Percentiles rank a stretch among this genome's conserved stretches.
These are phyloP conservation scores for Huntiella moniliformis DNA, from an alignment of 2,329 filamentous ascomycete species.

Conservation along the genomic window DNA sequence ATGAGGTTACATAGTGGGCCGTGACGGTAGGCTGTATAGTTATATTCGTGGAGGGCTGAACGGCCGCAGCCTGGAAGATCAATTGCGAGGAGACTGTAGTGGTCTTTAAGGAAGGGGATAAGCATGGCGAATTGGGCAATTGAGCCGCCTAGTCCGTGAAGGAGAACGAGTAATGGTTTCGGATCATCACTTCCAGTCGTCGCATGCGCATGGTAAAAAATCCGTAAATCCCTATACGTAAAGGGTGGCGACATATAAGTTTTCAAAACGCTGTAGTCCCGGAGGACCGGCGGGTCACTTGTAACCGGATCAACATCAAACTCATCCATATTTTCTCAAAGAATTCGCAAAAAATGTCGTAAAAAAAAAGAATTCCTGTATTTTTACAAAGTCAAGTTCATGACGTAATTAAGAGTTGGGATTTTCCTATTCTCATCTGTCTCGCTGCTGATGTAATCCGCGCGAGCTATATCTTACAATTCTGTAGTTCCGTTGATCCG, in stretches of 20 bases:
- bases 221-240: conserved; percentile 57
- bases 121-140: conserved; percentile 73
- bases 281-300: conserved; percentile 64
- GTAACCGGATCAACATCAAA: conserved; percentile 16
- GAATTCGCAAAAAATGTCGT: too few species aligned
- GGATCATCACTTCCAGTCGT: conserved; percentile 54
- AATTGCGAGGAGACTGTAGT: conserved; percentile 69
- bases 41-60: conserved; percentile 51
- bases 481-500: too few species aligned
- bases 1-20: conserved; percentile 60
- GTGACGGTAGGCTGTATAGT: conserved; percentile 63
- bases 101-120: conserved; percentile 60
- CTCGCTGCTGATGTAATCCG: background rate
- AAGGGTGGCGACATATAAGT: conserved; percentile 53
- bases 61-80: conserved; percentile 81
- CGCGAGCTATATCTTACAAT: background rate
- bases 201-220: conserved; percentile 67
- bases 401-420: too few species aligned
- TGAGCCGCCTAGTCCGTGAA: conserved; percentile 87
- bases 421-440: too few species aligned
- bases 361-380: too few species aligned
- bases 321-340: background rate
- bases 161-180: conserved; percentile 66
- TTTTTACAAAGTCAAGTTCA: too few species aligned
- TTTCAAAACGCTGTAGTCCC: conserved; percentile 51